Percentiles rank a stretch among this genome's conserved stretches.
Evolutionary conservation across 208 protist species (phyloP).

Genomic region (Acanthamoeba triangularis): DNA sequence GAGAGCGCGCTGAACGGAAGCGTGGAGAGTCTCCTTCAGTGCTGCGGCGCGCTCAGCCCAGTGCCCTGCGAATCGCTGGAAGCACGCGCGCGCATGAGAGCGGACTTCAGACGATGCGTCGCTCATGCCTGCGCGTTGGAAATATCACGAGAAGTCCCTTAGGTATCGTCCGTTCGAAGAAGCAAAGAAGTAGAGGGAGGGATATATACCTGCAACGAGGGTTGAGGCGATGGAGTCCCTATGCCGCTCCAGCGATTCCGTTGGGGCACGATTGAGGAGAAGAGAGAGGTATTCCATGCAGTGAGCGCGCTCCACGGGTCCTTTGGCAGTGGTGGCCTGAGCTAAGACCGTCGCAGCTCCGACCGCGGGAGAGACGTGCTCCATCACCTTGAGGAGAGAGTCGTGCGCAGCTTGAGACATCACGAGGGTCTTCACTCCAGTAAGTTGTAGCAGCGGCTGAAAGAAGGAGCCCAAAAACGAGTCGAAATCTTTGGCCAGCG

Average conservation of each 20-base stretch:
- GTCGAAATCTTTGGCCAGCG: background rate
- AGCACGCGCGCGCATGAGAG: background rate
- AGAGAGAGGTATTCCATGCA: constrained; percentile 9
- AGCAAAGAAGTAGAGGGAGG: background rate
- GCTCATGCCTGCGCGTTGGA: background rate
- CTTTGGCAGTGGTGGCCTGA: constrained; percentile 7
- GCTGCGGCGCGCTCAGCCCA: background rate
- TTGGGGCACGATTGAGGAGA: background rate
- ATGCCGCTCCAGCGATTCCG: background rate
- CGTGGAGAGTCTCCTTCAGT: constrained; percentile 16
- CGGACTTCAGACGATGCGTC: background rate
- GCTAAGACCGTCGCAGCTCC: background rate
- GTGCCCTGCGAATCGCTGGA: background rate
- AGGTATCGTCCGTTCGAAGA: background rate
- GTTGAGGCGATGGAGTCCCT: background rate
- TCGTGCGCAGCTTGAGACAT: constrained; percentile 35
- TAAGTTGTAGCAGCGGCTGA: background rate
- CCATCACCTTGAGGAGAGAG: background rate
- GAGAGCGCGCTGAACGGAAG: background rate
- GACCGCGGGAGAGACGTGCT: background rate
- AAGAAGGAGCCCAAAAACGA: background rate
- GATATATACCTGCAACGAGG: background rate
- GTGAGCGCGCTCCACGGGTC: background rate
- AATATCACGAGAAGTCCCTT: background rate
- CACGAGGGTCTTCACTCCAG: background rate